Evolutionary conservation across 176 grass and related monocot genomes (phyloP).

Genomic region (Luzula sylvatica): DNA sequence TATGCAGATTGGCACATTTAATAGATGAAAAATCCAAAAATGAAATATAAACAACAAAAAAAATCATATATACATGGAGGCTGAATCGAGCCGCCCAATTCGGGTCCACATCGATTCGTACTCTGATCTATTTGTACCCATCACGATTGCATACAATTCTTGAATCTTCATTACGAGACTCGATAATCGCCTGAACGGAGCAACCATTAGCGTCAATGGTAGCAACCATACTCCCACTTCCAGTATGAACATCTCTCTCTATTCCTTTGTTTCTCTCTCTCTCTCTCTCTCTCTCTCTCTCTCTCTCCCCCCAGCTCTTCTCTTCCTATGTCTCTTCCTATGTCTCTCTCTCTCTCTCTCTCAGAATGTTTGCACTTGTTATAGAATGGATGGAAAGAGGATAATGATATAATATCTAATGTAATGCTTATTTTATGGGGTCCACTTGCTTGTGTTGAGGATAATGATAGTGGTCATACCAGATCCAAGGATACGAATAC

Average conservation of each 20-base stretch:
- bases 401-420: not conserved
- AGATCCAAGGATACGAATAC: too few relatives aligned
- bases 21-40: not conserved
- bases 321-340: too few relatives aligned
- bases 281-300: not conserved
- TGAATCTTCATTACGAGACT: conserved; percentile 43
- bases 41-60: not conserved
- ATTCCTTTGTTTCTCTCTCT: not conserved
- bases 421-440: too few relatives aligned
- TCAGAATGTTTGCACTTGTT: not conserved
- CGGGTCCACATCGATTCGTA: conserved; percentile 34
- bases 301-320: not conserved
- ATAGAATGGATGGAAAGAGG: not conserved
- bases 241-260: conserved; percentile 42
- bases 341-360: too few relatives aligned
- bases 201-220: conserved; percentile 57
- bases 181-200: conserved; percentile 47
- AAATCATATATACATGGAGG: conserved; percentile 39
- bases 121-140: conserved; percentile 2
- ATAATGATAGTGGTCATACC: too few relatives aligned
- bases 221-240: conserved; percentile 63
- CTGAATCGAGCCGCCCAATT: conserved; percentile 47
- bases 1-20: too few relatives aligned
- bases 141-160: conserved; percentile 32
- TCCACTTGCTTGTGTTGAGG: too few relatives aligned